A percentile compares a stretch with the other conserved stretches of the same genome.
phyloP scores from a whole-genome alignment of 2,329 filamentous ascomycete species.

The Botrytis byssoidea region DNA sequence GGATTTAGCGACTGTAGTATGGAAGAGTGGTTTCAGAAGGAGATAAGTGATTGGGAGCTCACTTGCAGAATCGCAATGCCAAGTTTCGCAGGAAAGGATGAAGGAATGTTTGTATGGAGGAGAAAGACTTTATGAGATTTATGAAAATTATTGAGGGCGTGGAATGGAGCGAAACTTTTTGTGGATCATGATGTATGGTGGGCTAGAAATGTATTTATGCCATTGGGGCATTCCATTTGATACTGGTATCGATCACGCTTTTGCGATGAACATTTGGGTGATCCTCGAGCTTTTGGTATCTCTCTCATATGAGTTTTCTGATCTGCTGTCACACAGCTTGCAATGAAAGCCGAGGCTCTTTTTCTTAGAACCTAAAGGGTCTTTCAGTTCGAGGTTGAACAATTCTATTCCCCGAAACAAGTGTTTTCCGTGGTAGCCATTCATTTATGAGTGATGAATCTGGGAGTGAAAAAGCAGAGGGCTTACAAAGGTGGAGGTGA shows the following conservation, averaged over 20 bases:
- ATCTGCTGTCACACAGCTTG: neutral
- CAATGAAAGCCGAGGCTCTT: too few species aligned
- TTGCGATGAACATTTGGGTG: neutral
- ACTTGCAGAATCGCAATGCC: conserved; percentile 65
- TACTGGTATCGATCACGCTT: neutral
- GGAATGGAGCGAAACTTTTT: neutral
- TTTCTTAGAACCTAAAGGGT: too few species aligned
- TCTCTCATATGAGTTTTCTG: neutral
- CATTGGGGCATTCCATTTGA: neutral
- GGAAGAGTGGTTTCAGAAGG: conserved; percentile 62
- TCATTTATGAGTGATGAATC: too few species aligned
- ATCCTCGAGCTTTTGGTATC: neutral
- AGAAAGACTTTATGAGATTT: conserved; percentile 11
- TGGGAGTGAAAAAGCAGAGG: too few species aligned
- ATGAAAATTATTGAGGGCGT: neutral
- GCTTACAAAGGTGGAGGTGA: too few species aligned
- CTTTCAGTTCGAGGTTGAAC: too few species aligned
- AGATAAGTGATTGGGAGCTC: conserved; percentile 57
- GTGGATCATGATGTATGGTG: neutral
- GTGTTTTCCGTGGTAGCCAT: too few species aligned
- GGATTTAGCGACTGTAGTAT: conserved; percentile 63
- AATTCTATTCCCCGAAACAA: too few species aligned
- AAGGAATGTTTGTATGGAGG: conserved; percentile 64
- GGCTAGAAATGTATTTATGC: neutral
- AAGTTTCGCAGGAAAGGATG: conserved; percentile 75